These are phyloP conservation scores for Lepidium aucheri DNA, from an alignment of 345 rosid genomes.

Conservation along the genomic window DNA sequence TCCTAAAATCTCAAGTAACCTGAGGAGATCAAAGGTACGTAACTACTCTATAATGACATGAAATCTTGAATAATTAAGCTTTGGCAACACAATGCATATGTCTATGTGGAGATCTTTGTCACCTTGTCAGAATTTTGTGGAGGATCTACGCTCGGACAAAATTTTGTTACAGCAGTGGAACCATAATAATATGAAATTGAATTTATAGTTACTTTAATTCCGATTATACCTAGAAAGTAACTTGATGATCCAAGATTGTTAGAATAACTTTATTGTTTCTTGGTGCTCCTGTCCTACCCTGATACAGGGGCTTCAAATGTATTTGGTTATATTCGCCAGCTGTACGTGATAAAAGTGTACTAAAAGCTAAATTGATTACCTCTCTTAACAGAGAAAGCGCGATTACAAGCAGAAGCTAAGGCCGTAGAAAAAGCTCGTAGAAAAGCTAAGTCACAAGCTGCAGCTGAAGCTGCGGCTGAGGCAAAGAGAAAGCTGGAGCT, in stretches of 20 bases:
- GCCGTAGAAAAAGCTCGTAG: conserved; percentile 77
- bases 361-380: background rate
- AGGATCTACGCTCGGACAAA: background rate
- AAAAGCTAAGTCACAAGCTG: conserved; percentile 71
- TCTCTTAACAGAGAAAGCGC: conserved; percentile 53
- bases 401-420: conserved; percentile 76
- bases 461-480: conserved; percentile 45
- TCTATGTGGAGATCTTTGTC: background rate
- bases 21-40: conserved; percentile 17
- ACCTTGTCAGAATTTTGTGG: background rate
- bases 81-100: background rate
- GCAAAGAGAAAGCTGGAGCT: conserved; percentile 64
- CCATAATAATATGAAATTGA: background rate
- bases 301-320: conserved; percentile 4
- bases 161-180: background rate
- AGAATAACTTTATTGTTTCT: conserved; percentile 4
- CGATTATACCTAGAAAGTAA: background rate
- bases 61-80: background rate
- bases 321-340: background rate
- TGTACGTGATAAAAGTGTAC: background rate
- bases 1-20: background rate
- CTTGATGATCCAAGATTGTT: background rate
- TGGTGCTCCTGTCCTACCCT: background rate
- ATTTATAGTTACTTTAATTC: background rate
- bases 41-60: background rate